These are phyloP conservation scores for Protostelium mycophagum DNA, from an alignment of 78 protist species.

Conservation along the genomic window DNA sequence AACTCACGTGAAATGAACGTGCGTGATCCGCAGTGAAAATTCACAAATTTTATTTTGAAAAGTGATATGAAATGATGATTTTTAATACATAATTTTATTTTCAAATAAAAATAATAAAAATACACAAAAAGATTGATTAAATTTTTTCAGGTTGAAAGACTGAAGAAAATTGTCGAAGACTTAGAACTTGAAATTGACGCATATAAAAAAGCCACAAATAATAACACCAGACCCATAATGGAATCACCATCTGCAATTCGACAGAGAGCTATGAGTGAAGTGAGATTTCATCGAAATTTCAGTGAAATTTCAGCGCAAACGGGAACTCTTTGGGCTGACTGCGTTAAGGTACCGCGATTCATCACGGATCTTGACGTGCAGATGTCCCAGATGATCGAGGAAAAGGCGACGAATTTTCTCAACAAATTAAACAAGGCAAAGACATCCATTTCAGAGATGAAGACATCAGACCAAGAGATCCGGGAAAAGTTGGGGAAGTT, in stretches of 20 bases:
- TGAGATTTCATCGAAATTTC: neutral
- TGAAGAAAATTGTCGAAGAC: neutral
- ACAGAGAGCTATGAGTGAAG: neutral
- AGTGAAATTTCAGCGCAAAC: neutral
- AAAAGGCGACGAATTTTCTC: neutral
- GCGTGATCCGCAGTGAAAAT: no score
- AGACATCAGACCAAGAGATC: neutral
- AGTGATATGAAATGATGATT: no score
- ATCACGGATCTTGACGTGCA: neutral
- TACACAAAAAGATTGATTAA: neutral
- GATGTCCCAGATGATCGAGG: neutral
- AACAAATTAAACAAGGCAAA: neutral
- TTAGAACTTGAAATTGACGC: neutral
- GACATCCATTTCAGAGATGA: neutral
- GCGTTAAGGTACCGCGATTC: neutral
- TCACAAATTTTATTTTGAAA: no score
- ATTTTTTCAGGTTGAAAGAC: neutral
- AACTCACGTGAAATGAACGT: no score
- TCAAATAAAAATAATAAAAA: no score
- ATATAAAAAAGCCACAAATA: neutral
- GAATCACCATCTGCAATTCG: neutral
- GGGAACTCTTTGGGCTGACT: no score
- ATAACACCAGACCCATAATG: neutral
- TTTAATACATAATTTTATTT: no score
- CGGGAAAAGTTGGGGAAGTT: neutral